Base-by-base conservation (phyloP, 2,329 filamentous ascomycete genomes). In the Aspergillus latus region DNA sequence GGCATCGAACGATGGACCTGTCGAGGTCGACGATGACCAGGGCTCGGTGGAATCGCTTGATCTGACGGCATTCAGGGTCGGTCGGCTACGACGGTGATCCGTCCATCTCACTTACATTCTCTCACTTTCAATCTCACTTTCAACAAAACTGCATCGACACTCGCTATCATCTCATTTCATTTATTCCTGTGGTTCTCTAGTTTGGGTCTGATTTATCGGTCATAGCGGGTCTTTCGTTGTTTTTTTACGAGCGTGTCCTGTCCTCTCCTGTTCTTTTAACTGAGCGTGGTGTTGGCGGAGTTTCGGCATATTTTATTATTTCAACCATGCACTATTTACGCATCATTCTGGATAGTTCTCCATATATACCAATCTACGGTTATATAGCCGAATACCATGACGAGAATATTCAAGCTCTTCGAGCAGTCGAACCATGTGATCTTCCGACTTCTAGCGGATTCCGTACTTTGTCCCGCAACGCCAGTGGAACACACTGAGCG, bases 271-370 rank as follows among this genome's bases (percentile, higher is more conserved):
- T 7, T 7, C 10, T 34, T 10, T 59, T 59, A 26, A 52, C 48
- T 49, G 62, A 61, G 62, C 59, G 63, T 59, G 66, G 66, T 56
- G 64, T 68, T 62, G 56, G 57, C 49, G 42, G 34, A 53, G 60
- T 54, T 56, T 63, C 59, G 1, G 10, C 11, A 26, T 43, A 11
- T 26, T 28, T 10, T 44, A 9, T n/a, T 4, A 13, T 13, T n/a
- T n/a, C n/a, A 11, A 9, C 28, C 10, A 10, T 11, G 11, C 16
- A 10, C 44, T 30, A n/a, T 13, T 9, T 36, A n/a, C 15, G 11
- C 34, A 49, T 49, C 21, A 21, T 16, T 28, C 34, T 5, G 42
- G 28, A 37, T 37, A 16, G 34, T 37, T 28, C 13, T 11, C 39
- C 40, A 43, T 15, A 43, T 42, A 15, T 10, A 42, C 8, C 8